These are phyloP conservation scores for Daldinia loculata DNA, from an alignment of 495 filamentous ascomycete species.

Conservation along the genomic window DNA sequence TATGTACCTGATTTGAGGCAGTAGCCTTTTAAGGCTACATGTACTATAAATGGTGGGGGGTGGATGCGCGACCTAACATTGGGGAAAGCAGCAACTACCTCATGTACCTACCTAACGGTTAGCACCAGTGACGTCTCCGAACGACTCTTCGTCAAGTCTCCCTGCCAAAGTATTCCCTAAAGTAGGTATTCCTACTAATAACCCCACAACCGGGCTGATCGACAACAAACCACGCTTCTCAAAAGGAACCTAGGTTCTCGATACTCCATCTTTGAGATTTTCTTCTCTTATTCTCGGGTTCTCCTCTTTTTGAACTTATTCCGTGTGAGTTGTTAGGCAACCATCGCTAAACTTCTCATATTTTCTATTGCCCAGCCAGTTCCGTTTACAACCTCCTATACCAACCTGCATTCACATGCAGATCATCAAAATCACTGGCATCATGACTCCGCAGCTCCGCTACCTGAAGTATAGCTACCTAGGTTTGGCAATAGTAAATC, in stretches of 20 bases:
- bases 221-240: constrained; percentile 41
- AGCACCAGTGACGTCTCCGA: constrained; percentile 36
- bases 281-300: not conserved
- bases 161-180: constrained; percentile 16
- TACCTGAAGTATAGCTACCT: not conserved
- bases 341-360: not conserved
- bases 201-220: constrained; percentile 37
- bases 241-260: constrained; percentile 21
- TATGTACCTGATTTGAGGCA: not conserved
- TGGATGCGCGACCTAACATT: constrained; percentile 5
- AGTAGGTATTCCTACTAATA: too few species aligned
- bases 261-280: constrained; percentile 27
- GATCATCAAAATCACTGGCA: constrained; percentile 25
- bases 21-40: constrained; percentile 14
- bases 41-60: not conserved
- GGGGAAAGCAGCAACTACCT: constrained; percentile 8
- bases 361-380: constrained; percentile 1
- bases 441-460: constrained; percentile 30
- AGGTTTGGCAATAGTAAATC: not conserved
- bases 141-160: constrained; percentile 4
- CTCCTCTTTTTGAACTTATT: not conserved
- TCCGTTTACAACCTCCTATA: constrained; percentile 18
- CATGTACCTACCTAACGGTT: constrained; percentile 8
- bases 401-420: constrained; percentile 27
- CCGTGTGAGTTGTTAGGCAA: not conserved